A percentile compares a stretch with the other conserved stretches of the same genome.
phyloP scores from a whole-genome alignment of 192 early-diverging fungal species.

The Rhizoclosmatium sp. region DNA sequence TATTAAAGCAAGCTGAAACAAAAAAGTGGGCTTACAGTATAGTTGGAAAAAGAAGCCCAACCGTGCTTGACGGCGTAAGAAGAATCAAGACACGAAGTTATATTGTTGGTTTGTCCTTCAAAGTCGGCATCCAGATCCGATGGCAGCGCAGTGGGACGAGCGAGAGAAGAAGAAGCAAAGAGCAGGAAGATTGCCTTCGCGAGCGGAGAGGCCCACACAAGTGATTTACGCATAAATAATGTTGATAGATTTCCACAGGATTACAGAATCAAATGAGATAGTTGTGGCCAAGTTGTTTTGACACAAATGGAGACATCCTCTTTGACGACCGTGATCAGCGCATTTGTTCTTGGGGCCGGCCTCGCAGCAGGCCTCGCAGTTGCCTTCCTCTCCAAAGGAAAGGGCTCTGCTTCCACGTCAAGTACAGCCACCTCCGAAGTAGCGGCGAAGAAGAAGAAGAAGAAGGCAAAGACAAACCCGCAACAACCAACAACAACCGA shows the following conservation, averaged over 20 bases:
- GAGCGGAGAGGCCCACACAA: too few species aligned
- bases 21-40: not conserved
- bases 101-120: not conserved
- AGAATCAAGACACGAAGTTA: not conserved
- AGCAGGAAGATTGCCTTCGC: too few species aligned
- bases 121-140: not conserved
- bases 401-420: not conserved
- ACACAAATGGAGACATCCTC: not conserved
- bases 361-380: slow-evolving; percentile 4
- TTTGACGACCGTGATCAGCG: not conserved
- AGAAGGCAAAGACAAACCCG: not conserved
- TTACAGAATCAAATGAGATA: too few species aligned
- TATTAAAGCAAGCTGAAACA: not conserved
- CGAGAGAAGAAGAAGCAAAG: too few species aligned
- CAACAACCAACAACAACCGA: not conserved
- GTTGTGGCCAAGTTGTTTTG: too few species aligned
- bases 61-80: not conserved
- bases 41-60: not conserved
- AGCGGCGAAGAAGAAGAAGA: not conserved
- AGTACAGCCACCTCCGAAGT: slow-evolving; percentile 3
- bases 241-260: too few species aligned
- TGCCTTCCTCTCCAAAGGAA: not conserved
- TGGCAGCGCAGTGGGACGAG: too few species aligned
- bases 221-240: too few species aligned
- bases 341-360: slow-evolving; percentile 22